These are phyloP conservation scores for Neckera pumila DNA, from an alignment of 225 moss, liverwort and hornwort genomes.

Conservation along the genomic window DNA sequence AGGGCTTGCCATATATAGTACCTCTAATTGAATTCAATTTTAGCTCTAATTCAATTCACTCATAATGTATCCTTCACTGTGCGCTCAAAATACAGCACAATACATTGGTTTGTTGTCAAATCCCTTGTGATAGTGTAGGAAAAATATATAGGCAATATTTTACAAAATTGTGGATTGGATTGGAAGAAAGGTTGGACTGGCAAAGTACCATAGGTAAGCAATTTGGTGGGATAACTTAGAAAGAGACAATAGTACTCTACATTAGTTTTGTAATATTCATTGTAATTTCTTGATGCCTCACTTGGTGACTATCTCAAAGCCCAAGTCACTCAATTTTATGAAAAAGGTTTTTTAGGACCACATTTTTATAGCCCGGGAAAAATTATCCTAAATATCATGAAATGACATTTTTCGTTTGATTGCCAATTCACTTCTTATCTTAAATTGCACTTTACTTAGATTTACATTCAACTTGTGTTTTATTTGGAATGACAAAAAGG, in stretches of 20 bases:
- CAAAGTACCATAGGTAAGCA: background rate
- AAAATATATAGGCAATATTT: background rate
- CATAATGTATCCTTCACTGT: too few species aligned
- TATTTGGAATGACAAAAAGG: background rate
- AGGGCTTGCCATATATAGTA: too few species aligned
- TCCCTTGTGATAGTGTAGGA: fast-evolving
- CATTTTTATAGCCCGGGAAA: fast-evolving
- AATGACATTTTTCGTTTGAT: background rate
- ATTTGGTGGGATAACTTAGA: fast-evolving
- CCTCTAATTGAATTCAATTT: too few species aligned
- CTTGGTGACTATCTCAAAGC: background rate
- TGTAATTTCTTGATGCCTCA: background rate
- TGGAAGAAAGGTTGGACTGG: fast-evolving
- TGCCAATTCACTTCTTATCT: background rate
- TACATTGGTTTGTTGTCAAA: fast-evolving
- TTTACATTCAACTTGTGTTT: background rate
- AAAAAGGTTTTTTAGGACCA: fast-evolving
- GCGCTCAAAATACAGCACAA: too few species aligned
- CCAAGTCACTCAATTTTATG: fast-evolving
- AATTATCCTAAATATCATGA: background rate
- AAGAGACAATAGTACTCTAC: too few species aligned
- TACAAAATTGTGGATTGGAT: fast-evolving
- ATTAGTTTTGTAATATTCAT: background rate
- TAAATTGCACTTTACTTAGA: background rate
- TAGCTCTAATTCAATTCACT: too few species aligned